Conservation (phyloP, 23 red algal species). For the Agarophyton chilense region DNA sequence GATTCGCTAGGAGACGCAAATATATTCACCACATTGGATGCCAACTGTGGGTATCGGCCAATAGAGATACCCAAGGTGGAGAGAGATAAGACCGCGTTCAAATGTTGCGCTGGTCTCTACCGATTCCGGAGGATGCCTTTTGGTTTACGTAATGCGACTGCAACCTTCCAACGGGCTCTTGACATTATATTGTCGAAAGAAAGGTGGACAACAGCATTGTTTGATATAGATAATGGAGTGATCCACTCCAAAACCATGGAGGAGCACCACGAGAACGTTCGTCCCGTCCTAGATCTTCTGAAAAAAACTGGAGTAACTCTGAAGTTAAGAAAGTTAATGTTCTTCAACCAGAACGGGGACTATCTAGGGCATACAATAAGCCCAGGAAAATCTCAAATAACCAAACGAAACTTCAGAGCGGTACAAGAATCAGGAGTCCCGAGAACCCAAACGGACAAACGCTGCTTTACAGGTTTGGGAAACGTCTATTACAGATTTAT, state of each 20-base stretch:
- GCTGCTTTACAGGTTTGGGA: too few relatives aligned
- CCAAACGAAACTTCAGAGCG: too few relatives aligned
- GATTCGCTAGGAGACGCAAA: constrained; percentile 35
- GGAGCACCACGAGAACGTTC: neutral
- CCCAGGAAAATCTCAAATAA: too few relatives aligned
- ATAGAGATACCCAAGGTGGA: neutral
- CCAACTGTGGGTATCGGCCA: constrained; percentile 24
- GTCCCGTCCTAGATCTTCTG: neutral
- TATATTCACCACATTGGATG: too few relatives aligned
- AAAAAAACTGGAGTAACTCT: constrained; percentile 15
- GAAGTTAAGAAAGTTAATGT: too few relatives aligned
- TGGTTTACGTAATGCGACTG: too few relatives aligned
- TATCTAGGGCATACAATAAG: constrained; percentile 13
- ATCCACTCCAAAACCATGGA: neutral
- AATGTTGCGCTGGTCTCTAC: too few relatives aligned
- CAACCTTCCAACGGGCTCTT: too few relatives aligned
- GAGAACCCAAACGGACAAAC: too few relatives aligned
- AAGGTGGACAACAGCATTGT: neutral
- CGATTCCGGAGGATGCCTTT: too few relatives aligned
- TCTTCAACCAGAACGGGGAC: neutral
- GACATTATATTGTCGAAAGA: neutral
- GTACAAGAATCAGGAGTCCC: too few relatives aligned
- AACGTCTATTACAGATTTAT: too few relatives aligned
- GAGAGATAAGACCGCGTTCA: constrained; percentile 7
- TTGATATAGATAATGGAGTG: constrained; percentile 23